These are phyloP conservation scores for Stephania japonica DNA, from an alignment of 164 flowering plant species.

Conservation along the genomic window DNA sequence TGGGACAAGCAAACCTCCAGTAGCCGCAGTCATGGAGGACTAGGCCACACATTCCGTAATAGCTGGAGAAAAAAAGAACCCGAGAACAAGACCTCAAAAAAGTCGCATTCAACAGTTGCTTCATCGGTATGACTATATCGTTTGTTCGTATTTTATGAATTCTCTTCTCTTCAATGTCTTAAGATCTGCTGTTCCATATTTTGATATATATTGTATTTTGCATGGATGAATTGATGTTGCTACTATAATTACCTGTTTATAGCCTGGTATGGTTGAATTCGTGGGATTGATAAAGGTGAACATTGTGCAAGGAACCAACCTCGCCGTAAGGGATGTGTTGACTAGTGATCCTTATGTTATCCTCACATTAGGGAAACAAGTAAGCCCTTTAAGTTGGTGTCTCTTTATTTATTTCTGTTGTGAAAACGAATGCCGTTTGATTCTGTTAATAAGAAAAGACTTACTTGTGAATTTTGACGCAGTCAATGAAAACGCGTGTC, in stretches of 20 bases:
- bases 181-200: background rate
- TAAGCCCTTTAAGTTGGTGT: constrained; percentile 25
- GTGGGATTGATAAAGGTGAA: constrained; percentile 86
- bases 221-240: constrained; percentile 6
- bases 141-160: too few species aligned
- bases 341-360: constrained; percentile 96
- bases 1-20: constrained; percentile 47
- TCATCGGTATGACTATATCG: constrained; percentile 38
- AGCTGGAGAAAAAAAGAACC: constrained; percentile 76
- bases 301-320: constrained; percentile 80
- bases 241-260: constrained; percentile 14
- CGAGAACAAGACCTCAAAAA: constrained; percentile 44
- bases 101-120: constrained; percentile 18
- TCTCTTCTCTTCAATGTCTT: background rate
- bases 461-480: constrained; percentile 23
- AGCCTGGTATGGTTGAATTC: constrained; percentile 96
- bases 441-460: background rate
- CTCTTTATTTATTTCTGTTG: background rate
- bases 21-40: constrained; percentile 40
- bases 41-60: constrained; percentile 71
- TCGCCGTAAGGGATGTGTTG: constrained; percentile 75
- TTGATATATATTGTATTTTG: background rate
- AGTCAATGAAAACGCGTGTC: constrained; percentile 88
- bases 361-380: constrained; percentile 79
- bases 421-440: background rate